These are phyloP conservation scores for Malassezia pachydermatis DNA, from an alignment of 1,284 basidiomycete species.

Conservation along the genomic window DNA sequence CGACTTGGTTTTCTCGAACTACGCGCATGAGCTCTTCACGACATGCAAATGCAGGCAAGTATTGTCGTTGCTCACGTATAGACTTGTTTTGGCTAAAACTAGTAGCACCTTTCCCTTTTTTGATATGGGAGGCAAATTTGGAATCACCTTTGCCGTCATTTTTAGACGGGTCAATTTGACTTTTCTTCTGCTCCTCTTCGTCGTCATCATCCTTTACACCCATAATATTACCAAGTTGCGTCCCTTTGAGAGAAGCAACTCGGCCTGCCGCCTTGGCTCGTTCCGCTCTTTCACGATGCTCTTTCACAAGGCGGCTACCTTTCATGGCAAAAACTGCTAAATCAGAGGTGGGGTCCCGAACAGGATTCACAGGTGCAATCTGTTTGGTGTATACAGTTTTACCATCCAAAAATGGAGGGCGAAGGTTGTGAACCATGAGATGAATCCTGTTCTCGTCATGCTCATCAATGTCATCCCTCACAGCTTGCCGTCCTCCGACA, in stretches of 20 bases:
- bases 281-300: slow-evolving; percentile 90
- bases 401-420: slow-evolving; percentile 94
- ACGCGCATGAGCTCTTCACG: slow-evolving; percentile 82
- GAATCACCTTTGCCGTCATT: slow-evolving; percentile 83
- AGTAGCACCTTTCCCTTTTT: slow-evolving; percentile 42
- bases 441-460: slow-evolving; percentile 94
- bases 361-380: slow-evolving; percentile 90
- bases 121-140: slow-evolving; percentile 83
- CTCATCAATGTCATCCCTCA: slow-evolving; percentile 69
- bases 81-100: slow-evolving; percentile 72
- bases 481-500: slow-evolving; percentile 65
- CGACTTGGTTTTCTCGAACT: slow-evolving; percentile 86
- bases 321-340: slow-evolving; percentile 93
- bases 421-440: slow-evolving; percentile 90
- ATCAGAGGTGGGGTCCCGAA: slow-evolving; percentile 83
- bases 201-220: slow-evolving; percentile 89
- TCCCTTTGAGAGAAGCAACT: slow-evolving; percentile 81
- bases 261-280: slow-evolving; percentile 68
- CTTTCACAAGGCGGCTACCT: slow-evolving; percentile 80
- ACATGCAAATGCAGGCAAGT: slow-evolving; percentile 92
- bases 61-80: slow-evolving; percentile 88
- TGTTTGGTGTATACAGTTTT: slow-evolving; percentile 93
- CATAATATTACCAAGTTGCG: slow-evolving; percentile 88
- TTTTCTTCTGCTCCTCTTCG: slow-evolving; percentile 10
- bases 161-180: slow-evolving; percentile 44